These are phyloP conservation scores for Paramecium biaurelia DNA, from an alignment of 73 alveolate species.

Conservation along the genomic window DNA sequence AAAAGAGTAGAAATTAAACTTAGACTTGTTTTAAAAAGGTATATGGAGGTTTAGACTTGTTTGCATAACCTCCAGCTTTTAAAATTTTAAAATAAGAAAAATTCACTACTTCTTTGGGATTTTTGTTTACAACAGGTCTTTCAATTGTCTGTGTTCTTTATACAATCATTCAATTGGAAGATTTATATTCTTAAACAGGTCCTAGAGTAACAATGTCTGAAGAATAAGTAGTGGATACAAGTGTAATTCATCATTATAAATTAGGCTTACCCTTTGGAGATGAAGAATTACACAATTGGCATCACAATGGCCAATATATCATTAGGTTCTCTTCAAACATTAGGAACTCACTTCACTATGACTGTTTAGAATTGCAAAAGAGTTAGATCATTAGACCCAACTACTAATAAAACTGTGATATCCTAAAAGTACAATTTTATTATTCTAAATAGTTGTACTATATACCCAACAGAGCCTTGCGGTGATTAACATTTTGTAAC, in stretches of 20 bases:
- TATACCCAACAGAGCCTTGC: constrained; percentile 10
- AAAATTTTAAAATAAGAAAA: constrained; percentile 7
- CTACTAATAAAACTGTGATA: neutral
- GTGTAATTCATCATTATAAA: neutral
- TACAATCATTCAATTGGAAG: neutral
- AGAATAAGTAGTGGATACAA: neutral
- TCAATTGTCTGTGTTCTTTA: neutral
- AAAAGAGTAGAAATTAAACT: neutral
- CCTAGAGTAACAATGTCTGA: neutral
- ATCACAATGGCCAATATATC: neutral
- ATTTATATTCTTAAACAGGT: neutral
- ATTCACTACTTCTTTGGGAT: neutral
- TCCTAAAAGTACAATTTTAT: neutral
- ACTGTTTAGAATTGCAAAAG: neutral
- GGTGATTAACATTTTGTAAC: constrained; percentile 1
- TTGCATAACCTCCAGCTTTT: neutral
- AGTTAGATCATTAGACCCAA: neutral
- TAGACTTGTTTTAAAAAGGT: neutral
- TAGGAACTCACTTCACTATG: neutral
- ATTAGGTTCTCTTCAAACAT: neutral
- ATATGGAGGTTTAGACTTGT: neutral
- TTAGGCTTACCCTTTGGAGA: neutral
- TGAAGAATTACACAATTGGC: constrained; percentile 15
- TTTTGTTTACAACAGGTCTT: neutral
- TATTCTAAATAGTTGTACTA: neutral